Evolutionary conservation across 768 basidiomycete genomes (phyloP), one percentile per base, ranked within the genome.

Genomic region (Rhizopogon roseolus): DNA sequence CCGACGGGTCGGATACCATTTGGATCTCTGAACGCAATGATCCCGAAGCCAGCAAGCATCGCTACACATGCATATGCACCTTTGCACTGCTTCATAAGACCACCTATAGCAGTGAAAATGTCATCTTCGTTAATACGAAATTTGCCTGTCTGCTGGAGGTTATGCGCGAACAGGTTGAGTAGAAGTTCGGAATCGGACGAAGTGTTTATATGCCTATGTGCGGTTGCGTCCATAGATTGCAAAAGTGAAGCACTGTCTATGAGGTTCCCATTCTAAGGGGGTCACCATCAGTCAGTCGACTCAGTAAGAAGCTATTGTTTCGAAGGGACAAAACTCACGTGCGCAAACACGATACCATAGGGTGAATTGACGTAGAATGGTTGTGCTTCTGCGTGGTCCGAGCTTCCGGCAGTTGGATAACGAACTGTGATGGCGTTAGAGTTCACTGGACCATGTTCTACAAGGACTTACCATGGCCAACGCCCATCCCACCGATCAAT

Each of bases 361-460:
- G 97, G 97, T 19, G 94, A 96, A 75, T 99, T 99, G 63, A 99
- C 97, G 67, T 99, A 99, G 78, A 99, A 99, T 1, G 97, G 97
- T 65, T 99, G 97, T 7, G 97, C 95, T 68, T 99, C 97, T 9
- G 96, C 88, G 61, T 96, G 90, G 54, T 94, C 90, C 56, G 93
- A 97, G 65, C 93, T 93, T 43, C 97, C 97, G 50, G 97, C 97
- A 56, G 97, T 98, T 11, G 97, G 97, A 72, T 99, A 98, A 53
- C 97, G 85, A 50, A 96, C 97, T 98, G 6, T 60, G 16, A 22
- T 9, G 22, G 14, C 16, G 8, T 14, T 48, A 4, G 19, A 6
- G n/a, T 49, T 28, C 22, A 14, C 14, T 16, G 14, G 8, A 34
- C 22, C 9, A 7, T 14, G 14, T 36, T 16, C 8, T 48, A 13